Conservation (phyloP, 225 moss, liverwort and hornwort species). For the Bryum argenteum region DNA sequence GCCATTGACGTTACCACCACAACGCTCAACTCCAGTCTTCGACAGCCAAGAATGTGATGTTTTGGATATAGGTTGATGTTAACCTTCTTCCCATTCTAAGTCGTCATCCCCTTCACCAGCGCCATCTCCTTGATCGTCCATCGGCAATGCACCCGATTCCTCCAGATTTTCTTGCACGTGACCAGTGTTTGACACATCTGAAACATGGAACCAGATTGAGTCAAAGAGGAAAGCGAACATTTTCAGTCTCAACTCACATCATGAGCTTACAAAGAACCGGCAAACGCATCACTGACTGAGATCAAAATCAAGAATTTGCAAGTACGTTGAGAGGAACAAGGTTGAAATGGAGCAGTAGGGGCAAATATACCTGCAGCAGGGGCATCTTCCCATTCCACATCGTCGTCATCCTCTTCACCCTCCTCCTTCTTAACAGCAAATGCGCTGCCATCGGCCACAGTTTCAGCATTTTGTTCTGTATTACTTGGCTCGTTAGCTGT, state of each 20-base stretch:
- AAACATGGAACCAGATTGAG: constrained; percentile 8
- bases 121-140: constrained; percentile 53
- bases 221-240: background rate
- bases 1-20: constrained; percentile 17
- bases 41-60: constrained; percentile 14
- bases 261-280: background rate
- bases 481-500: constrained; percentile 29
- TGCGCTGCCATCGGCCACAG: constrained; percentile 30
- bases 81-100: constrained; percentile 90
- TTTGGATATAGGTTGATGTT: constrained; percentile 18
- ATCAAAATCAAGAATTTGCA: background rate
- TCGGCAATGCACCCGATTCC: constrained; percentile 32
- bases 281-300: background rate
- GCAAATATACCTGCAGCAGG: constrained; percentile 59
- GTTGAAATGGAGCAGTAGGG: background rate
- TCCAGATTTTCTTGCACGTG: constrained; percentile 32
- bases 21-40: constrained; percentile 19
- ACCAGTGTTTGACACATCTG: constrained; percentile 41
- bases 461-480: constrained; percentile 29
- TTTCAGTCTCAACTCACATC: background rate
- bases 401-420: constrained; percentile 73
- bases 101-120: constrained; percentile 68
- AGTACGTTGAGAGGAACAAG: background rate
- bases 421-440: constrained; percentile 47
- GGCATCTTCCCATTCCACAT: constrained; percentile 93